Evolutionary conservation across 2,329 filamentous ascomycete species (phyloP).

Genomic region (Cladosporium sp.): DNA sequence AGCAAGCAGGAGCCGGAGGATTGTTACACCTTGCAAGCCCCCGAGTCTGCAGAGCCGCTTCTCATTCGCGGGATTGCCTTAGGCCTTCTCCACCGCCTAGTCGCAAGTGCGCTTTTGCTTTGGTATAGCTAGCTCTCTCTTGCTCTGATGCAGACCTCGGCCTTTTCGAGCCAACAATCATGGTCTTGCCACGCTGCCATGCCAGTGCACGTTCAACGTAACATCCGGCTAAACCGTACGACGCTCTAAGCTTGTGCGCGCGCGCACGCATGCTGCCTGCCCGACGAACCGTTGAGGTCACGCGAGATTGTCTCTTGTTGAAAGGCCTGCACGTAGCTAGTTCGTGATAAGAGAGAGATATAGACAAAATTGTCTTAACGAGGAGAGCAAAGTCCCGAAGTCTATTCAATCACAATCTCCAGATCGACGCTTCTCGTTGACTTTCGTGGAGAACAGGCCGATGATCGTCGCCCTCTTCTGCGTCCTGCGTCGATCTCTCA

Average conservation of each 20-base stretch:
- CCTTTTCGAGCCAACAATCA: not conserved
- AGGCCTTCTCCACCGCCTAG: constrained; percentile 2
- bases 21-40: not conserved
- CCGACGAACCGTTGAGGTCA: constrained; percentile 8
- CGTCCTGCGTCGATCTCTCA: constrained; percentile 16
- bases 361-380: not conserved
- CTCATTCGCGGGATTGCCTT: constrained; percentile 9
- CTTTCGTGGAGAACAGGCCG: not conserved
- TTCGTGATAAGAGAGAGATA: not conserved
- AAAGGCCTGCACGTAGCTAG: not conserved
- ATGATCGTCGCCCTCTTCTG: constrained; percentile 2
- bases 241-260: constrained; percentile 7
- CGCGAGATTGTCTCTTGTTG: not conserved
- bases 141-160: constrained; percentile 9
- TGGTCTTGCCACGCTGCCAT: not conserved
- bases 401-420: constrained; percentile 18
- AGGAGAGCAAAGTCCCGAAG: constrained; percentile 15
- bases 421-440: constrained; percentile 13
- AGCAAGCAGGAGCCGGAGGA: constrained; percentile 18
- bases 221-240: not conserved
- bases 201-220: constrained; percentile 20
- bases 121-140: not conserved
- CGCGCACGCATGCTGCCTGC: not conserved
- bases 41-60: constrained; percentile 15
- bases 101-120: not conserved